Conservation (phyloP, 1,284 basidiomycete genomes). For the Anthracocystis panici-leucophaei region DNA sequence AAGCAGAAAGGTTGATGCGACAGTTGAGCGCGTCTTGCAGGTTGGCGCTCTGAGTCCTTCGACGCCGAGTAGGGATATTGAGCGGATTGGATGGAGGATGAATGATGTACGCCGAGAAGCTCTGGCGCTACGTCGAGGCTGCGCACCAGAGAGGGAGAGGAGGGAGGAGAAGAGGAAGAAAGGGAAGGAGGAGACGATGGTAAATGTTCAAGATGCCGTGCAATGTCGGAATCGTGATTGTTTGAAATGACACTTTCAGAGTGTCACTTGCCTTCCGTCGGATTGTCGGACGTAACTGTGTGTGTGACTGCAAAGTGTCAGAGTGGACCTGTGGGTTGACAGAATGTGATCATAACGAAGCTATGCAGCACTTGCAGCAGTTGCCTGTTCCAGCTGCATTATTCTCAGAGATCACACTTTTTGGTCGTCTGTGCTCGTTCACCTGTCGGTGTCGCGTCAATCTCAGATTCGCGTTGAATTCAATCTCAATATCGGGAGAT, state of each 20-base stretch:
- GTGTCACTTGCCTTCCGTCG: too few species aligned
- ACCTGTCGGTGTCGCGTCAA: conserved; percentile 18
- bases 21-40: conserved; percentile 58
- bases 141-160: conserved; percentile 33
- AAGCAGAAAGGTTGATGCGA: conserved; percentile 46
- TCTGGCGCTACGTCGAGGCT: conserved; percentile 39
- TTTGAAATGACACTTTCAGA: too few species aligned
- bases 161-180: background rate
- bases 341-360: conserved; percentile 6
- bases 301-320: background rate
- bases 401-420: conserved; percentile 29
- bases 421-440: conserved; percentile 16
- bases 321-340: background rate
- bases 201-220: background rate
- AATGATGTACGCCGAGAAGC: conserved; percentile 28
- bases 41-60: conserved; percentile 54
- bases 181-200: background rate
- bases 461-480: background rate
- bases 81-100: conserved; percentile 47
- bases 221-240: background rate
- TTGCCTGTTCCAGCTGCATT: background rate
- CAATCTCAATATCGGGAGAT: conserved; percentile 15
- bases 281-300: background rate
- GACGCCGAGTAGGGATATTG: conserved; percentile 51
- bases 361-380: conserved; percentile 1